Evolutionary conservation across 164 flowering plant genomes (phyloP).

Genomic region (Umbilicus rupestris): DNA sequence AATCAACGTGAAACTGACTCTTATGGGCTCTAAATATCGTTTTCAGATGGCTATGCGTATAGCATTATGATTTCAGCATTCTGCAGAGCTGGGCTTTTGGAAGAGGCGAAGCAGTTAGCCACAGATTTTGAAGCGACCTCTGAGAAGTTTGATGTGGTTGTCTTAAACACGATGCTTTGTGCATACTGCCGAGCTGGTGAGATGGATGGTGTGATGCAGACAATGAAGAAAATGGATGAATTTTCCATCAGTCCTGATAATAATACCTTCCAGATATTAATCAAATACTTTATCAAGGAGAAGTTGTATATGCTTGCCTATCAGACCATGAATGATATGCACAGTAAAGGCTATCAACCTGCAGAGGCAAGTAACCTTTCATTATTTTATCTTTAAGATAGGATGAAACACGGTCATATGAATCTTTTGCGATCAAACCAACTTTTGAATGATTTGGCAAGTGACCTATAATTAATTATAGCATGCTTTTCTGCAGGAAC

Average conservation of each 20-base stretch:
- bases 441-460: neutral
- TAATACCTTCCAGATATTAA: conserved; percentile 62
- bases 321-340: conserved; percentile 67
- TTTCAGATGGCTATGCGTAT: conserved; percentile 73
- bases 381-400: neutral
- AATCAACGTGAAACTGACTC: neutral
- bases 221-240: conserved; percentile 75
- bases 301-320: conserved; percentile 69
- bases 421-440: neutral
- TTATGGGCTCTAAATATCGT: neutral
- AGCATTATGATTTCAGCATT: conserved; percentile 87
- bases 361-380: conserved; percentile 45
- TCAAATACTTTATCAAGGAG: conserved; percentile 72
- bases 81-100: conserved; percentile 51
- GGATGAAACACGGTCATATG: neutral
- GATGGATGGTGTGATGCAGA: conserved; percentile 77
- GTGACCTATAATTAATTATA: neutral
- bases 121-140: conserved; percentile 49
- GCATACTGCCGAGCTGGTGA: conserved; percentile 84
- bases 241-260: conserved; percentile 66
- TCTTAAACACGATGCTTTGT: conserved; percentile 68
- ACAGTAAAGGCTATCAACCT: conserved; percentile 59
- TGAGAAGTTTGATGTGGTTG: conserved; percentile 71
- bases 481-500: conserved; percentile 39
- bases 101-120: conserved; percentile 75